Conservation (phyloP, 1,284 basidiomycete species). For the Apiotrichum sp. region DNA sequence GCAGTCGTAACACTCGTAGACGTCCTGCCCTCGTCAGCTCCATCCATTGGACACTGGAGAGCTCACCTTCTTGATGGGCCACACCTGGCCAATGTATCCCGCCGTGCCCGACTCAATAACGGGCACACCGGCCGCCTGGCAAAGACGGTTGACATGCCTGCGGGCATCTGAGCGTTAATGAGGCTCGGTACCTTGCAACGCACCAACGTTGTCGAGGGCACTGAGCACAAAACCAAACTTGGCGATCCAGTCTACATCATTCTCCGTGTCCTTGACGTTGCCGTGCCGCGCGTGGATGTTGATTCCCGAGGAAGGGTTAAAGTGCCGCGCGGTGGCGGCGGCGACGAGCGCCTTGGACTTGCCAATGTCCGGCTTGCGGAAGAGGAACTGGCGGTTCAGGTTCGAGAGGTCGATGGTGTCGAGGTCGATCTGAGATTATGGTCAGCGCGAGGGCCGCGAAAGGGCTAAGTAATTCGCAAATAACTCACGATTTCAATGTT, state of each 20-base stretch:
- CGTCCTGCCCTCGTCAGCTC: constrained; percentile 53
- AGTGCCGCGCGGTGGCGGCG: constrained; percentile 75
- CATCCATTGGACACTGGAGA: too few relatives aligned
- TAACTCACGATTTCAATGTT: constrained; percentile 64
- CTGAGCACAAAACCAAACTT: constrained; percentile 90
- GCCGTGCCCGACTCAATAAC: constrained; percentile 95
- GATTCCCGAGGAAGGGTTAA: constrained; percentile 71
- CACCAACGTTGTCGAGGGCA: constrained; percentile 91
- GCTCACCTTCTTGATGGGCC: constrained; percentile 52
- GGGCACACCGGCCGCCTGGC: constrained; percentile 82
- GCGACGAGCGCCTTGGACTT: constrained; percentile 94
- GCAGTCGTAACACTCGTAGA: constrained; percentile 88
- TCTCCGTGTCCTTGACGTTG: constrained; percentile 91
- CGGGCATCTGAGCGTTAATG: constrained; percentile 59
- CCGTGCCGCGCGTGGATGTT: constrained; percentile 83
- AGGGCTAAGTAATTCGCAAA: constrained; percentile 8
- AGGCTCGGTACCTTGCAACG: constrained; percentile 21
- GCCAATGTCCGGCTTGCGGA: constrained; percentile 95
- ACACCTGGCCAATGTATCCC: constrained; percentile 76
- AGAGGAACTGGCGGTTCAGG: constrained; percentile 95
- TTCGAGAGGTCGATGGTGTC: constrained; percentile 99
- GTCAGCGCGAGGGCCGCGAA: neutral
- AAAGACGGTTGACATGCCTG: constrained; percentile 94
- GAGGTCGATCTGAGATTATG: constrained; percentile 65
- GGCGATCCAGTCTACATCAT: constrained; percentile 83